Percentiles rank a stretch among this genome's conserved stretches.
Evolutionary conservation across 1,284 basidiomycete species (phyloP).

Genomic region (Sporisorium exsertum): DNA sequence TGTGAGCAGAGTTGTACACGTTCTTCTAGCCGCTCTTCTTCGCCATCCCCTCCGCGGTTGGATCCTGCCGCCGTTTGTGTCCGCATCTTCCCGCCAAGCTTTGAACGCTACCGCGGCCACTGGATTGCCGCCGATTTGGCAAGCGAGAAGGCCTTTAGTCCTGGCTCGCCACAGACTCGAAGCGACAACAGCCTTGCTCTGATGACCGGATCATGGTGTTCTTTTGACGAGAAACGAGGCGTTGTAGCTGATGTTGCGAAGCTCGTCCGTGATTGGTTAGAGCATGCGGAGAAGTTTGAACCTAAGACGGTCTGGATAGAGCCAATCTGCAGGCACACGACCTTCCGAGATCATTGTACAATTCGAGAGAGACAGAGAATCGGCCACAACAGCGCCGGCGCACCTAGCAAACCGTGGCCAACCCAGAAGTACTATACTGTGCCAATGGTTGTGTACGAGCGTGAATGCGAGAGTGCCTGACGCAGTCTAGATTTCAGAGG

Average conservation of each 20-base stretch:
- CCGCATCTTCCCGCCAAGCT: constrained; percentile 19
- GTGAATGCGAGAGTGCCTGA: constrained; percentile 5
- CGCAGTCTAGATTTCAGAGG: constrained; percentile 25
- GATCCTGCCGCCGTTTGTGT: constrained; percentile 12
- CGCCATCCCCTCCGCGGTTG: not conserved
- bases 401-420: not conserved
- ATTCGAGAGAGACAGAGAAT: not conserved
- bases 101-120: constrained; percentile 19
- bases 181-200: not conserved
- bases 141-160: constrained; percentile 5
- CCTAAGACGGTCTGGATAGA: not conserved
- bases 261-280: not conserved
- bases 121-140: constrained; percentile 18
- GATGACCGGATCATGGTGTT: not conserved
- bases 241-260: not conserved
- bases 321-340: not conserved
- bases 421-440: constrained; percentile 11
- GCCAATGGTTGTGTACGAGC: no score
- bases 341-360: not conserved
- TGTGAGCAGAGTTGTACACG: constrained; percentile 20
- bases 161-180: not conserved
- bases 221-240: not conserved
- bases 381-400: not conserved
- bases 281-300: not conserved
- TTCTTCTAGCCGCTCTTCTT: constrained; percentile 16